Evolutionary conservation across 2,329 filamentous ascomycete species (phyloP).

Genomic region (Trichophyton benhamiae): DNA sequence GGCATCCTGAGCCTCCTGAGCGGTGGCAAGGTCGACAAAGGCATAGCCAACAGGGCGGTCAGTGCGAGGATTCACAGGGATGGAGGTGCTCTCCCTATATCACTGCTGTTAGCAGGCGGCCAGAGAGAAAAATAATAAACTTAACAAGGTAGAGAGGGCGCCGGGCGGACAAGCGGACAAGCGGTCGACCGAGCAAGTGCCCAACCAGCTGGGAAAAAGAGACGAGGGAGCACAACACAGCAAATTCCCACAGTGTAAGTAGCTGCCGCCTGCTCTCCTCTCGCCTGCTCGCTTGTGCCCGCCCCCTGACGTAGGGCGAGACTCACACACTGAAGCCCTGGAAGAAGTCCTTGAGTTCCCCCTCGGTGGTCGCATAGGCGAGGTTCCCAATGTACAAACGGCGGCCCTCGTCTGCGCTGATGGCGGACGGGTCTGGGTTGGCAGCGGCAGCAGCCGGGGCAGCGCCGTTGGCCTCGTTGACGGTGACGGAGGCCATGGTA

Average conservation of each 20-base stretch:
- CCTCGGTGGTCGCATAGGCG: slow-evolving; percentile 99
- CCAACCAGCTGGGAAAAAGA: no score
- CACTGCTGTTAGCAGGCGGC: neutral
- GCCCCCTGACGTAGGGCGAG: neutral
- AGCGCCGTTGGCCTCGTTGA: slow-evolving; percentile 46
- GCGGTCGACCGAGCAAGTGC: no score
- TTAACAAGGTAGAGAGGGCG: no score
- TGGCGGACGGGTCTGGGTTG: slow-evolving; percentile 81
- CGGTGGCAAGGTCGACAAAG: slow-evolving; percentile 94
- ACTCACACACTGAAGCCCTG: slow-evolving; percentile 98
- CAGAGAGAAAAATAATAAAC: no score
- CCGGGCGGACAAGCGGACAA: no score
- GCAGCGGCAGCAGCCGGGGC: slow-evolving; percentile 57
- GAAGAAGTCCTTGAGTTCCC: slow-evolving; percentile 99
- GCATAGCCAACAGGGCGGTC: slow-evolving; percentile 97
- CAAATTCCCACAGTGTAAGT: no score
- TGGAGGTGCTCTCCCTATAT: slow-evolving; percentile 87
- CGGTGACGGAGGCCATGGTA: slow-evolving; percentile 53
- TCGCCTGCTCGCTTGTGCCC: no score
- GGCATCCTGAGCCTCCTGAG: slow-evolving; percentile 86
- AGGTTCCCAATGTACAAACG: slow-evolving; percentile 99
- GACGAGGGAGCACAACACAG: no score
- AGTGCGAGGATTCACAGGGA: slow-evolving; percentile 98
- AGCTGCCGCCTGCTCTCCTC: no score
- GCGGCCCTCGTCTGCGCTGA: slow-evolving; percentile 96